Base-by-base conservation (phyloP, 257 asterid species). In the Scutellaria minor region DNA sequence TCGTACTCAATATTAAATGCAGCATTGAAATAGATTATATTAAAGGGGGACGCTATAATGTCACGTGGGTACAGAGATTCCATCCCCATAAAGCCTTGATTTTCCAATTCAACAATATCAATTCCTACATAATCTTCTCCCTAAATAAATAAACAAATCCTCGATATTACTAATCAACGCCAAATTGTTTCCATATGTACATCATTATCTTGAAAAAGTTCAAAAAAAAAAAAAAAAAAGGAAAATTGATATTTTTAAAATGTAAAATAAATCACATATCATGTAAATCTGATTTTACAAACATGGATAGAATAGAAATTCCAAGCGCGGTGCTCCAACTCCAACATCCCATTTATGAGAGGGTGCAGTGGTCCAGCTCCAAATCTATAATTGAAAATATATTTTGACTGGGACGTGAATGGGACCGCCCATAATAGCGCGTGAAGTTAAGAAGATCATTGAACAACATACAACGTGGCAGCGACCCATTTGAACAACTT, bases 321-420 rank as follows among this genome's bases (percentile, higher is more conserved):
- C 18, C 18, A 18, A 18, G 18, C 18, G 18, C 18, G 18, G 18
- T 18, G 0, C 27, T 24, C 13, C 35, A 39, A 3, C 24, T 22
- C 20, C 65, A 12, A 48, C 47, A 5, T 46, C 18, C 18, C 50
- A 24, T 24, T 24, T 1, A 24, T 24, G 27, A 24, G 27, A 24
- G 18, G 18, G 18, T 18, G 18, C 18, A 18, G 82, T 59, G 73
- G 5, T 6, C 85, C 82, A 57, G 39, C 42, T 39, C 64, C 65
- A 46, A 79, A 70, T 79, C 71, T 62, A 68, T 27, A 24, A 20
- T 58, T 39, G 35, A 8, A 42, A 13, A 62, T 35, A 56, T 56
- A 71, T 39, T 70, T 76, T 74, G 82, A 76, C 80, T 67, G 77
- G 69, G 44, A 65, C 79, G 84, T 83, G 80, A 7, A 53, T 31